phyloP scores from a whole-genome alignment of 2,329 filamentous ascomycete genomes.

The Fusarium lateritium region DNA sequence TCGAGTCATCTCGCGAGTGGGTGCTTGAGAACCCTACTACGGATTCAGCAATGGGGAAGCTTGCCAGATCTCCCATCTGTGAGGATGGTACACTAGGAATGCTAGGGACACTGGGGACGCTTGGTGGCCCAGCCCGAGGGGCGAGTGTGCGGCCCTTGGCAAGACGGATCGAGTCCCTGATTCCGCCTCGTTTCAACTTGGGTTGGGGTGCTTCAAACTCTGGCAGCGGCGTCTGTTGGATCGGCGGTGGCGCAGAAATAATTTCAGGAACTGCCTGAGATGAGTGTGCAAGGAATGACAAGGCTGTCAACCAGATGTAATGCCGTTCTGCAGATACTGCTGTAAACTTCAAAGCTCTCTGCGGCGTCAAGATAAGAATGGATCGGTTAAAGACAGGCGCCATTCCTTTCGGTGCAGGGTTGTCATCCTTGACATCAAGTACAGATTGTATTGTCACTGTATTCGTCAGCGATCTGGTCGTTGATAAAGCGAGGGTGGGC shows the following conservation, averaged over 20 bases:
- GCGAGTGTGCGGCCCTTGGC: constrained; percentile 77
- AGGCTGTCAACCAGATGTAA: constrained; percentile 92
- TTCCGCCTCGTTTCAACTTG: constrained; percentile 68
- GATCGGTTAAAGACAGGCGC: constrained; percentile 86
- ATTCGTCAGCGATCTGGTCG: constrained; percentile 52
- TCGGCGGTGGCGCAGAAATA: constrained; percentile 66
- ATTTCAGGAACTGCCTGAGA: constrained; percentile 85
- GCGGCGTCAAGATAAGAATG: constrained; percentile 93
- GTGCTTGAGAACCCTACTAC: constrained; percentile 55
- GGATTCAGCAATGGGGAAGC: constrained; percentile 58
- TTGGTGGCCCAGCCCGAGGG: constrained; percentile 63
- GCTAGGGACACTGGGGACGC: constrained; percentile 66
- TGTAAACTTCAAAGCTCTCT: constrained; percentile 95
- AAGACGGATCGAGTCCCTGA: constrained; percentile 90
- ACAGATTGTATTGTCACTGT: constrained; percentile 95
- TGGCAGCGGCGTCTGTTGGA: constrained; percentile 59
- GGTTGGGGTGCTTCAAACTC: constrained; percentile 65
- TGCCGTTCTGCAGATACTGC: constrained; percentile 86
- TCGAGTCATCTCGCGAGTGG: constrained; percentile 64
- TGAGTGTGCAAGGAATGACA: constrained; percentile 95
- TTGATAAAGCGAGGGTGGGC: constrained; percentile 19
- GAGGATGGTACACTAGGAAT: constrained; percentile 57
- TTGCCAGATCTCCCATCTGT: constrained; percentile 55
- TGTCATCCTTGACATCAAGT: constrained; percentile 95
- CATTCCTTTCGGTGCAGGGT: constrained; percentile 81